Base-by-base conservation (phyloP, 768 basidiomycete genomes). In the Boletus huronensis region DNA sequence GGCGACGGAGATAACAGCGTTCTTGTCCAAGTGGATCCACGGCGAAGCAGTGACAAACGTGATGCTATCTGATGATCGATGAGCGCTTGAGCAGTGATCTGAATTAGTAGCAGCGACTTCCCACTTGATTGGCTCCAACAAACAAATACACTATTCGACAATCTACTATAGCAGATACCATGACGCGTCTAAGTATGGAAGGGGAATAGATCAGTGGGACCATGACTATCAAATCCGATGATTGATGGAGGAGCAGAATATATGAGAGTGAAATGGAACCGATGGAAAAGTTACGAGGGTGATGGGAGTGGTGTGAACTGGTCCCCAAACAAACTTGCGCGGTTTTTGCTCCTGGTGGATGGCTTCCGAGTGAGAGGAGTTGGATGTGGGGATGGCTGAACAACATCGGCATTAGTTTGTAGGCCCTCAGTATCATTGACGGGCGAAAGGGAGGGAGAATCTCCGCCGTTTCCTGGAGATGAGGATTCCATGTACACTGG, bases 311-410 rank as follows among this genome's bases (percentile, higher is more conserved):
- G 51, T 40, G 54, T 45, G 34, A 69, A 54, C 32, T 69, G 70
- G 35, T 70, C 69, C 31, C 43, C 68, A 36, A 70, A 75, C 55
- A 77, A 59, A 63, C 82, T 83, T 50, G 72, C 71, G 56, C 81
- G 74, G 41, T 79, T 79, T 67, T 81, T 83, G 55, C 77, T 80
- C 55, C 83, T 71, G 44, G 69, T 72, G 49, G 87, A 87, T 13
- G 84, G 84, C 55, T 82, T 83, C 55, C 83, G 77, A 13, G 88
- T 89, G 45, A 90, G 76, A 7, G 84, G 85, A 10, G 85, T 84
- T 14, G 68, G 36, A 23, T 54, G 60, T 23, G 58, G 55, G 48
- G 58, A 25, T 26, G 57, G 36, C 5, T 45, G 62, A 40, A 55
- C 53, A 31, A 77, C 70, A 58, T 77, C 75, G 34, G 76, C 75